phyloP scores from a whole-genome alignment of 2,329 filamentous ascomycete species.

The Plenodomus lindquistii region DNA sequence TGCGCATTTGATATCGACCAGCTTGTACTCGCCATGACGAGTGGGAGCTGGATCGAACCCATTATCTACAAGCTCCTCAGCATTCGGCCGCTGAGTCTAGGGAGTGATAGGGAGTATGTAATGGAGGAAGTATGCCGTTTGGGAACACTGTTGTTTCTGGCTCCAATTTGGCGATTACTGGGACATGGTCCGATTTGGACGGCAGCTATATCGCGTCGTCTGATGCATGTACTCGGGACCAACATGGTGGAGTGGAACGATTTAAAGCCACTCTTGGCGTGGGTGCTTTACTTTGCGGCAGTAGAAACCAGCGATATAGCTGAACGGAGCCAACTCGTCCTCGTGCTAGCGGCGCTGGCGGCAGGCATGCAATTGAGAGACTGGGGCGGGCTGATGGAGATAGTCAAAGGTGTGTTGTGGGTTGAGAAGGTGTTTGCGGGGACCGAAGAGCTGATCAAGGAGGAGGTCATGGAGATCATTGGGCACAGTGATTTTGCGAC shows the following conservation, averaged over 20 bases:
- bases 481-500: not conserved
- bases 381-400: slow-evolving; percentile 28
- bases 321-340: slow-evolving; percentile 31
- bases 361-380: slow-evolving; percentile 20
- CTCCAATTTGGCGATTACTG: slow-evolving; percentile 31
- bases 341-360: slow-evolving; percentile 33
- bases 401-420: slow-evolving; percentile 36
- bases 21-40: slow-evolving; percentile 23
- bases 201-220: slow-evolving; percentile 22
- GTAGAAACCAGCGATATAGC: slow-evolving; percentile 27
- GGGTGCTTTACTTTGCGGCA: slow-evolving; percentile 33
- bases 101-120: slow-evolving; percentile 15
- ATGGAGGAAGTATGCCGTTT: slow-evolving; percentile 38
- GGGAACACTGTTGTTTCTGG: slow-evolving; percentile 32
- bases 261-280: slow-evolving; percentile 31
- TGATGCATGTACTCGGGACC: slow-evolving; percentile 23
- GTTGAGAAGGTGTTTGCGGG: slow-evolving; percentile 30
- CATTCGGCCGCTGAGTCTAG: slow-evolving; percentile 23
- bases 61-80: slow-evolving; percentile 30
- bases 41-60: slow-evolving; percentile 35
- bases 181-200: slow-evolving; percentile 33
- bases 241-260: slow-evolving; percentile 33
- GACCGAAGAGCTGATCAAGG: slow-evolving; percentile 26
- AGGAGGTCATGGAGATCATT: slow-evolving; percentile 31
- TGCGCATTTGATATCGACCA: slow-evolving; percentile 28